These are phyloP conservation scores for Talaromyces verruculosus DNA, from an alignment of 2,329 filamentous ascomycete species.

Conservation along the genomic window DNA sequence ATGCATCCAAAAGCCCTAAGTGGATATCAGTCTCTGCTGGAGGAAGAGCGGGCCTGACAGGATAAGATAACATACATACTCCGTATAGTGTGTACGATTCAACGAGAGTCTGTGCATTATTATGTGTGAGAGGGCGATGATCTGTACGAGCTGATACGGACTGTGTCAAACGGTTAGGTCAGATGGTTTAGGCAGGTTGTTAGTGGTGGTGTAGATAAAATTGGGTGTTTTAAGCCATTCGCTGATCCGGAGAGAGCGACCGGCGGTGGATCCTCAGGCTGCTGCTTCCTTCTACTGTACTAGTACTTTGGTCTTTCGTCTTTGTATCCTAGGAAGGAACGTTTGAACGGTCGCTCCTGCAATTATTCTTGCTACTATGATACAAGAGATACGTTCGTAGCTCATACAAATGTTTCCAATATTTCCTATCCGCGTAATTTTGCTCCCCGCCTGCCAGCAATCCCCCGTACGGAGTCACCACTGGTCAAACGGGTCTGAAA, in stretches of 20 bases:
- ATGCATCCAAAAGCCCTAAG: not conserved
- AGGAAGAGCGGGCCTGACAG: not conserved
- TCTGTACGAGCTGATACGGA: not conserved
- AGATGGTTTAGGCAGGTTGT: not conserved
- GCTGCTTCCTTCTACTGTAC: not conserved
- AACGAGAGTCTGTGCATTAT: not conserved
- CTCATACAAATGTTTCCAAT: not conserved
- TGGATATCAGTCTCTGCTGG: not conserved
- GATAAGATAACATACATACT: not conserved
- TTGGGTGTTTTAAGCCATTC: constrained; percentile 7
- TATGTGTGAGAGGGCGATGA: not conserved
- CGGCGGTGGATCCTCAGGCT: constrained; percentile 10
- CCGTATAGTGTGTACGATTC: not conserved
- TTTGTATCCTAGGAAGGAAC: not conserved
- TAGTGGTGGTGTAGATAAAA: not conserved
- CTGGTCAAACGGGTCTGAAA: not conserved
- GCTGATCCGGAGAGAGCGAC: constrained; percentile 20
- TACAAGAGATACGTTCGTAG: not conserved
- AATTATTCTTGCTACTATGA: not conserved
- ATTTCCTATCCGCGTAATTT: not conserved
- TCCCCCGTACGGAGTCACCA: not conserved
- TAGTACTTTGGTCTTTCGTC: not conserved
- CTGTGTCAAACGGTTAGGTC: not conserved
- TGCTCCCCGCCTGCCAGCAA: not conserved
- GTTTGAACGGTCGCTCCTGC: not conserved